Evolutionary conservation across 768 basidiomycete genomes (phyloP).

Genomic region (Mycena sanguinolenta): DNA sequence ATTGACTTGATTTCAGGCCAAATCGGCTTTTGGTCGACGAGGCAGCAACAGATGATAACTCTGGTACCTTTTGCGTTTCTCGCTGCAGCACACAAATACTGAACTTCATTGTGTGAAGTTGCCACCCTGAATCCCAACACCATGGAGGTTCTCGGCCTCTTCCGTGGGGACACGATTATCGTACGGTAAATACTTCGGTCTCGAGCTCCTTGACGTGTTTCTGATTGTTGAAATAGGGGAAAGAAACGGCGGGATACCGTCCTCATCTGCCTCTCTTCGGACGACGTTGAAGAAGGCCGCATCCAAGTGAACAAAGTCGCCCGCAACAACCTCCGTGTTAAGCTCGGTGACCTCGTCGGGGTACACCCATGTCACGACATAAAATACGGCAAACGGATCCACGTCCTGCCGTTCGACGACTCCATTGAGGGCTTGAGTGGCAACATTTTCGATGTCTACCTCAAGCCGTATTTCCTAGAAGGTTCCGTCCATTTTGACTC

Average conservation of each 20-base stretch:
- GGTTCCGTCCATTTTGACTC: constrained; percentile 56
- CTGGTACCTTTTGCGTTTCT: constrained; percentile 64
- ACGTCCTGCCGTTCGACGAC: constrained; percentile 97
- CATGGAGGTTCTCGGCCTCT: constrained; percentile 94
- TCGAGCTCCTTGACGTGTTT: not conserved
- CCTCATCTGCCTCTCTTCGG: constrained; percentile 94
- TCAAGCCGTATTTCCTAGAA: constrained; percentile 99
- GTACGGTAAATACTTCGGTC: constrained; percentile 71
- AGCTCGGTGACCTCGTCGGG: constrained; percentile 95
- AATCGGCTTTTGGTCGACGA: constrained; percentile 99
- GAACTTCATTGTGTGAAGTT: constrained; percentile 59
- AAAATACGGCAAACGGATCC: constrained; percentile 98
- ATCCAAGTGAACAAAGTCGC: constrained; percentile 99
- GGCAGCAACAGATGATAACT: constrained; percentile 94
- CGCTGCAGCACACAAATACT: constrained; percentile 29
- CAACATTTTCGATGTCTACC: constrained; percentile 98
- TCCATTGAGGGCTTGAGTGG: constrained; percentile 98
- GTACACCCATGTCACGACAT: constrained; percentile 97
- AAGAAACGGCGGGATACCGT: constrained; percentile 99
- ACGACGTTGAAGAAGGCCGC: constrained; percentile 97
- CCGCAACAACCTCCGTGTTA: constrained; percentile 98
- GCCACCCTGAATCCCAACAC: constrained; percentile 96
- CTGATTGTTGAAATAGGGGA: constrained; percentile 64
- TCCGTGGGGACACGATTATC: constrained; percentile 97
- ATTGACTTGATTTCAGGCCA: constrained; percentile 67